Base-by-base conservation (phyloP, 805 yeast genomes). In the Suhomyces xylopsoci region DNA sequence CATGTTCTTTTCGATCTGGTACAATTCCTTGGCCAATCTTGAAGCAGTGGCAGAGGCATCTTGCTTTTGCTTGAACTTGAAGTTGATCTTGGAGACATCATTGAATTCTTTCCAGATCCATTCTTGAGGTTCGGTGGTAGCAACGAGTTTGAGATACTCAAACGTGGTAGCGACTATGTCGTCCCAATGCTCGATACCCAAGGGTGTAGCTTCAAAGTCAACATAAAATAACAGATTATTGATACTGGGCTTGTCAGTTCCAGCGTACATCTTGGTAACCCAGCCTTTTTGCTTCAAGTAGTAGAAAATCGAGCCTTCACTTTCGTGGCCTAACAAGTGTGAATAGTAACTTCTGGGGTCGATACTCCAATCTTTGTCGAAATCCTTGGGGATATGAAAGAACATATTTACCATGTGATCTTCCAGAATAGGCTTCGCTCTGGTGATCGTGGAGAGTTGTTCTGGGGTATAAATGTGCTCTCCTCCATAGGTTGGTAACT, bases 311-410 rank as follows among this genome's bases (percentile, higher is more conserved):
- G 97, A 90, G 1, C 98, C 98, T 47, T 85, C 78, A 47, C 94
- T 88, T 71, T 93, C 99, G 68, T 93, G 98, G 41, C 98, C 98
- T 47, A 93, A 72, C 50, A 94, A 74, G 67, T 94, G 97, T 19
- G 92, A 82, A 58, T 74, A 80, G 68, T 90, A 88, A 51, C 79
- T 81, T 6, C 81, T 78, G 0, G 97, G 96, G 59, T 83, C 83
- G 22, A 80, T 78, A 50, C 80, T 79, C 88, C 92, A 88, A 20
- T 66, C 55, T 48, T 72, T 67, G 24, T 79, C 80, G 49, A 81
- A 80, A 58, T 85, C 85, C 62, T 88, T 91, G 2, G 97, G 97
- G 10, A 88, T 81, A 49, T 80, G 75, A 68, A 94, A 94, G 2
- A 81, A 67, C 12, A 94, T 54, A 56, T 84, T 87, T 44, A 94